Percentiles rank a stretch among this genome's conserved stretches.
Evolutionary conservation across 2,329 filamentous ascomycete species (phyloP).

Genomic region (Neofusicoccum kwambonambiense): DNA sequence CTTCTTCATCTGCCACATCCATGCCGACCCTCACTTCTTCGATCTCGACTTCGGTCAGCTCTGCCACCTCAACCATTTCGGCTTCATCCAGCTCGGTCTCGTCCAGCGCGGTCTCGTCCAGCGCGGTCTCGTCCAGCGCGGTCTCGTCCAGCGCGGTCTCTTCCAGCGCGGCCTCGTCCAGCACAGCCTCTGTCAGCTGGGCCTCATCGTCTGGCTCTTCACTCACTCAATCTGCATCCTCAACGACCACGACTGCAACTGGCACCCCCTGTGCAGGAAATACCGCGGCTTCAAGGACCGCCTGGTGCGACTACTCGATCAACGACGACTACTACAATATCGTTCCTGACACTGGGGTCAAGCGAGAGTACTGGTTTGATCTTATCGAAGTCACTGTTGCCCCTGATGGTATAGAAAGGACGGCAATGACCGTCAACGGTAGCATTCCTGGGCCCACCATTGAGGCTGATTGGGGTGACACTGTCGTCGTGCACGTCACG

Average conservation of each 20-base stretch:
- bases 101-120: not conserved
- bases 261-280: conserved; percentile 8
- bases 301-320: conserved; percentile 52
- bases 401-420: conserved; percentile 56
- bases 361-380: conserved; percentile 55
- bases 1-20: too few relatives aligned
- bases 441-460: conserved; percentile 16
- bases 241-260: not conserved
- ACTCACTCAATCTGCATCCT: not conserved
- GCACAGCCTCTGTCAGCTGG: not conserved
- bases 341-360: conserved; percentile 54
- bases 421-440: conserved; percentile 3
- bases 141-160: not conserved
- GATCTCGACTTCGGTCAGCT: not conserved
- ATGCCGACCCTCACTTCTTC: not conserved
- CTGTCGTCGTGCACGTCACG: conserved; percentile 46
- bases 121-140: not conserved
- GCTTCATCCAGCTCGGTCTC: not conserved
- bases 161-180: too few relatives aligned
- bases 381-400: conserved; percentile 52
- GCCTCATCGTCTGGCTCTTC: not conserved
- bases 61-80: not conserved
- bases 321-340: conserved; percentile 53
- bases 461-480: conserved; percentile 44
- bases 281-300: conserved; percentile 2